Evolutionary conservation across 495 filamentous ascomycete genomes (phyloP).

Genomic region (Clohesyomyces aquaticus): DNA sequence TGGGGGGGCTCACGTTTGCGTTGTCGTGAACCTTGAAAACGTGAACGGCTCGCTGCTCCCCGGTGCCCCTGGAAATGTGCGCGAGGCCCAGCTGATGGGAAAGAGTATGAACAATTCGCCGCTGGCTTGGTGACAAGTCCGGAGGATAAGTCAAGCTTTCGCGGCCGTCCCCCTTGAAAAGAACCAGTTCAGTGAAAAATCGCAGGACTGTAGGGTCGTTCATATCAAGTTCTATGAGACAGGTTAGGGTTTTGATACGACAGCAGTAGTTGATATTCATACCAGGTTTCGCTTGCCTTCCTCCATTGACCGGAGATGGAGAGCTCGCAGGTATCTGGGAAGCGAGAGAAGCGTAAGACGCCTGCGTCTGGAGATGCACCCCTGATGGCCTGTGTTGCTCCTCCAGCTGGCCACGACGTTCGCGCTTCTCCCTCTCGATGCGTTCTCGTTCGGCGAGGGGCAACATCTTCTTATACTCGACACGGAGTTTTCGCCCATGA

Average conservation of each 20-base stretch:
- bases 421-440: slow-evolving; percentile 95
- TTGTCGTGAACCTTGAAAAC: slow-evolving; percentile 70
- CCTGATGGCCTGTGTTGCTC: slow-evolving; percentile 87
- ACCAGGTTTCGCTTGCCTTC: slow-evolving; percentile 64
- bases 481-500: slow-evolving; percentile 88
- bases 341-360: slow-evolving; percentile 79
- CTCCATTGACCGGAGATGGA: slow-evolving; percentile 69
- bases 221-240: slow-evolving; percentile 68
- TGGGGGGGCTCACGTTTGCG: slow-evolving; percentile 67
- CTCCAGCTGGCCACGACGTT: slow-evolving; percentile 92
- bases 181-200: slow-evolving; percentile 83
- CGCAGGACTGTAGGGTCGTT: slow-evolving; percentile 87
- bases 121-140: slow-evolving; percentile 77
- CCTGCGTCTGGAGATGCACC: slow-evolving; percentile 72
- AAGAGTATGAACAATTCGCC: slow-evolving; percentile 87
- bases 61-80: slow-evolving; percentile 84
- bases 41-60: slow-evolving; percentile 83
- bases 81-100: slow-evolving; percentile 93
- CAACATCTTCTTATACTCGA: slow-evolving; percentile 99
- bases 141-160: slow-evolving; percentile 84
- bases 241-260: slow-evolving; percentile 7
- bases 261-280: slow-evolving; percentile 38
- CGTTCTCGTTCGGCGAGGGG: slow-evolving; percentile 91
- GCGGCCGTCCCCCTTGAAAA: slow-evolving; percentile 77
- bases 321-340: slow-evolving; percentile 72